Base-by-base conservation (phyloP, 2,329 filamentous ascomycete species). In the Remersonia thermophila region DNA sequence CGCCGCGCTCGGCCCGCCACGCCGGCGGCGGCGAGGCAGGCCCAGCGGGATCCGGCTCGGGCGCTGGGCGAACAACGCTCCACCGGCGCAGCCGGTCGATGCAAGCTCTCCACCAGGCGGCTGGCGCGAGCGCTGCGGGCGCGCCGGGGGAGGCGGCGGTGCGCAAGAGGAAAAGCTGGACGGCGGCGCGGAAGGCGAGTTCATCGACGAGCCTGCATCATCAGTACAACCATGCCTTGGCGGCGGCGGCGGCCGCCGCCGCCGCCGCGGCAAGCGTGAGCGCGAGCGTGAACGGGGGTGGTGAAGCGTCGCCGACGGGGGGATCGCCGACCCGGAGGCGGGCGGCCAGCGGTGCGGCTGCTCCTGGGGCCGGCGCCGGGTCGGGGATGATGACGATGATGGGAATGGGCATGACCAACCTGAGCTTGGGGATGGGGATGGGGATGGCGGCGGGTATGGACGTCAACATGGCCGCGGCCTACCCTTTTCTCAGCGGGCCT, bases 21-120 rank as follows among this genome's bases (percentile, higher is more conserved):
- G 34, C 20, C 27, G 16, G 12, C 30, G 11, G 29, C 35, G 7
- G 27, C 33, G 35, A 32, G 25, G 30, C 29, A 32, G 9, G 28
- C 27, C 3, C 30, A 34, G 11, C 27, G 3, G 11, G 12, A 13
- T 14, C 28, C 12, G 11, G 7, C 12, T 4, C 13, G 9, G 11
- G 12, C 28, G 13, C n/a, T 3, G 12, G 12, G 9, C 9, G 28
- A 15, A 8, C n/a, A 10, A 15, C 41, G 1, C 35, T 46, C 2
- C 48, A 46, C 20, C 46, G 49, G 2, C 49, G 52, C 13, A 50
- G 49, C 31, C 44, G 41, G 11, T 52, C 50, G 3, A 43, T 53
- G 49, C 51, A 53, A 31, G 40, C 39, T 3, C 47, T 52, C 23
- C 39, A 39, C 31, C 38, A 37, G 15, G 31, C 37, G 10, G 27